These are phyloP conservation scores for Oryza rufipogon DNA, from an alignment of 176 grass and related monocot species.

Conservation along the genomic window DNA sequence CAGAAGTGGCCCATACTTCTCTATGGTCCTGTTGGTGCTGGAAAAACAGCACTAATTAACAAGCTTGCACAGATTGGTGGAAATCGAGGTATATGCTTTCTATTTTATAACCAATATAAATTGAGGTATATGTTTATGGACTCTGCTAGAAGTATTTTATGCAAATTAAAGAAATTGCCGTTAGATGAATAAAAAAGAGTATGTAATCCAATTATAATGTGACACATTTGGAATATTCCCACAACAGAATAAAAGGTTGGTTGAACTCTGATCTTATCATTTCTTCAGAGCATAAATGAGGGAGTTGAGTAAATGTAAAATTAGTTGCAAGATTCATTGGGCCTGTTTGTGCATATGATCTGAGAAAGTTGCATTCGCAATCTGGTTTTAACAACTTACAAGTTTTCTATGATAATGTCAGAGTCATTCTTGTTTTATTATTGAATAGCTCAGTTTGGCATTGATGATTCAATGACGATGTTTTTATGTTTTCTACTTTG, in stretches of 20 bases:
- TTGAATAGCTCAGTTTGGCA: conserved; percentile 13
- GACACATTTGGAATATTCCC: not conserved
- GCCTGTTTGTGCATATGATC: not conserved
- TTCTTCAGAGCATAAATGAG: not conserved
- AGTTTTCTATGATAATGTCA: not conserved
- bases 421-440: not conserved
- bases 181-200: not conserved
- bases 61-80: conserved; percentile 54
- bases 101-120: conserved; percentile 3
- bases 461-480: not conserved
- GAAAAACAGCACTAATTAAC: conserved; percentile 91
- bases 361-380: not conserved
- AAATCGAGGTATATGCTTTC: conserved; percentile 68
- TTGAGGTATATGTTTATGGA: not conserved
- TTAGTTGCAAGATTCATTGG: not conserved
- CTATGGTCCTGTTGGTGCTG: conserved; percentile 83
- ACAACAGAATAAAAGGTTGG: not conserved
- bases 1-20: conserved; percentile 92
- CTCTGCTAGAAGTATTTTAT: conserved; percentile 13
- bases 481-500: conserved; percentile 14
- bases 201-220: not conserved
- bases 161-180: not conserved
- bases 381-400: not conserved
- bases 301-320: not conserved
- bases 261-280: not conserved